A percentile compares a stretch with the other conserved stretches of the same genome.
These are phyloP conservation scores for Meyerozyma guilliermondii DNA, from an alignment of 1,139 yeast species.

Conservation along the genomic window DNA sequence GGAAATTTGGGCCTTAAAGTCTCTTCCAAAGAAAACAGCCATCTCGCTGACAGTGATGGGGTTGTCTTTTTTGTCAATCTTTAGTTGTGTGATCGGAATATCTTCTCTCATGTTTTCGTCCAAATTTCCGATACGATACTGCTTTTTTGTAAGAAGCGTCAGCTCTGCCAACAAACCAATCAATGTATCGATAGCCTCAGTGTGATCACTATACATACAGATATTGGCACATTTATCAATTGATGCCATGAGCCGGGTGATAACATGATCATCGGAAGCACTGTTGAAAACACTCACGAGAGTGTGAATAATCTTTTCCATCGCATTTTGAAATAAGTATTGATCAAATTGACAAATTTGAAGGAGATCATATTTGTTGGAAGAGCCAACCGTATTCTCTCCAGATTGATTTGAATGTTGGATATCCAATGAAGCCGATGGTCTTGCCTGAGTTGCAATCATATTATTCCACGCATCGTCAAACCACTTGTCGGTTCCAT, in stretches of 20 bases:
- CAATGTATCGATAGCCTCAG: slow-evolving; percentile 58
- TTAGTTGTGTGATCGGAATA: slow-evolving; percentile 44
- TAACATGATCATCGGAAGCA: slow-evolving; percentile 86
- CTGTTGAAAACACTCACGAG: slow-evolving; percentile 74
- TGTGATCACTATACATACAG: slow-evolving; percentile 59
- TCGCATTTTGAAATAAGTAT: slow-evolving; percentile 59
- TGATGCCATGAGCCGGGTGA: slow-evolving; percentile 80
- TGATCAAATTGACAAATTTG: slow-evolving; percentile 53
- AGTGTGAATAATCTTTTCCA: slow-evolving; percentile 61
- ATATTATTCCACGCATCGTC: slow-evolving; percentile 91
- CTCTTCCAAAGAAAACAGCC: slow-evolving; percentile 81
- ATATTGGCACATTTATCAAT: slow-evolving; percentile 80
- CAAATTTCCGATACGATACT: slow-evolving; percentile 3
- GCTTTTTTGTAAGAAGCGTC: slow-evolving; percentile 46
- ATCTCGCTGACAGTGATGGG: slow-evolving; percentile 72
- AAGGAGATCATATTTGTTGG: slow-evolving; percentile 4
- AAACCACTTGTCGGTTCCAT: slow-evolving; percentile 81
- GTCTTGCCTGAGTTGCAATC: slow-evolving; percentile 45
- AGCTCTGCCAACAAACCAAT: slow-evolving; percentile 58
- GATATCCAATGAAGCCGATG: slow-evolving; percentile 8
- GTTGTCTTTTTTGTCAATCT: slow-evolving; percentile 45
- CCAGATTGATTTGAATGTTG: no score
- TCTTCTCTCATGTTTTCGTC: slow-evolving; percentile 40
- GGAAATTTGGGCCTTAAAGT: slow-evolving; percentile 88
- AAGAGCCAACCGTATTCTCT: slow-evolving; percentile 15